These are phyloP conservation scores for Leptodontidium sp. DNA, from an alignment of 2,329 filamentous ascomycete genomes.

Conservation along the genomic window DNA sequence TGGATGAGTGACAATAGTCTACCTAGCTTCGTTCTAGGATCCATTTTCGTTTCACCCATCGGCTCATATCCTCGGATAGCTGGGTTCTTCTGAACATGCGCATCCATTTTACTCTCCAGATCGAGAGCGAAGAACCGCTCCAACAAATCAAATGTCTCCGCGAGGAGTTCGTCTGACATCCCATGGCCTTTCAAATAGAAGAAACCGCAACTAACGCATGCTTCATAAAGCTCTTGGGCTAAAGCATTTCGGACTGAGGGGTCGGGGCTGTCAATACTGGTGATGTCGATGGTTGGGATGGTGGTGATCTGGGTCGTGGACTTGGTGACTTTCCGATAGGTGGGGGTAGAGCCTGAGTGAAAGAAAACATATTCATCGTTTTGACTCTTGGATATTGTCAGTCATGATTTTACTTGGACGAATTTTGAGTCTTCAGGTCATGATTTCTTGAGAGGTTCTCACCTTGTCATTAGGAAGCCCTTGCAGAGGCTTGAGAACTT, in stretches of 20 bases:
- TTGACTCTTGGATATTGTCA: background rate
- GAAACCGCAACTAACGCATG: conserved; percentile 24
- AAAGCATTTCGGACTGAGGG: conserved; percentile 4
- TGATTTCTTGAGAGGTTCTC: background rate
- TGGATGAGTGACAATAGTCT: too few species aligned
- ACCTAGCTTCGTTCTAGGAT: conserved; percentile 17
- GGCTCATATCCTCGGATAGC: conserved; percentile 26
- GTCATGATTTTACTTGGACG: background rate
- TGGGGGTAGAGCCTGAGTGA: conserved; percentile 23
- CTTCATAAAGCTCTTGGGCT: conserved; percentile 17
- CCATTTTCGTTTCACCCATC: conserved; percentile 22
- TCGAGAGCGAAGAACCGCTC: conserved; percentile 21
- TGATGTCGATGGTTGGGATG: conserved; percentile 26
- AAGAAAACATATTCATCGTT: conserved; percentile 23
- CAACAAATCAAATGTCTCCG: conserved; percentile 13
- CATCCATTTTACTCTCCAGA: conserved; percentile 23
- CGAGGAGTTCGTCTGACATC: conserved; percentile 17
- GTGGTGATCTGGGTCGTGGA: conserved; percentile 15
- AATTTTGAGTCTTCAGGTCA: background rate
- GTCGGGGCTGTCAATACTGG: conserved; percentile 10
- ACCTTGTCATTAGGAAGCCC: conserved; percentile 2
- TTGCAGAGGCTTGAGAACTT: conserved; percentile 4
- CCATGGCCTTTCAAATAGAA: conserved; percentile 25
- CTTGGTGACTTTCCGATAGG: conserved; percentile 20
- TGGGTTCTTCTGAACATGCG: conserved; percentile 27